Evolutionary conservation across 768 basidiomycete species (phyloP).

Genomic region (Rhodocollybia butyracea): DNA sequence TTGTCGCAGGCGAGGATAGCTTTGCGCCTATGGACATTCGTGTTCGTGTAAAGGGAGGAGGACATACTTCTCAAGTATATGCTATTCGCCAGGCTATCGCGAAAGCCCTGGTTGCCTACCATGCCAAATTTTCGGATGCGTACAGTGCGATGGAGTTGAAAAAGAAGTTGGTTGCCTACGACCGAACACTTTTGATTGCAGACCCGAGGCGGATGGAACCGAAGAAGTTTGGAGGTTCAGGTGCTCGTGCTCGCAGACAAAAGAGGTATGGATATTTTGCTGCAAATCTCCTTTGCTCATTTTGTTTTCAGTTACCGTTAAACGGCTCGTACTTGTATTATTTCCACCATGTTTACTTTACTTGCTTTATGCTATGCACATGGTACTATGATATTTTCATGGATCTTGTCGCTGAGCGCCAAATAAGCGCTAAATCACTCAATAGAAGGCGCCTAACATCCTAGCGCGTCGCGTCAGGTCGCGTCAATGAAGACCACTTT

Average conservation of each 20-base stretch:
- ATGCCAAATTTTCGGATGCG: constrained; percentile 98
- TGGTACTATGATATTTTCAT: constrained; percentile 10
- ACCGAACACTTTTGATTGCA: constrained; percentile 85
- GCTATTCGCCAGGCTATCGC: constrained; percentile 98
- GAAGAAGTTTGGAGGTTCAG: constrained; percentile 98
- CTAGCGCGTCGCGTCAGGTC: too few species aligned
- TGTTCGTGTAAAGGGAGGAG: constrained; percentile 97
- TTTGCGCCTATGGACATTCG: constrained; percentile 91
- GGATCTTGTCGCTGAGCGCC: background rate
- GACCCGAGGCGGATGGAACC: constrained; percentile 98
- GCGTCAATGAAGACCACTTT: too few species aligned
- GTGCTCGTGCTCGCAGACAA: constrained; percentile 97
- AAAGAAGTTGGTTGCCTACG: constrained; percentile 96
- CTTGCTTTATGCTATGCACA: constrained; percentile 6
- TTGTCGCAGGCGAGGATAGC: constrained; percentile 88
- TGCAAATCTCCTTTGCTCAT: constrained; percentile 9
- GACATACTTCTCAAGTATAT: constrained; percentile 98
- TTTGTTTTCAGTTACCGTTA: constrained; percentile 71
- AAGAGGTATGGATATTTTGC: constrained; percentile 64
- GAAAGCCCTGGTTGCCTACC: constrained; percentile 96
- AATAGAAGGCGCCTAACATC: too few species aligned
- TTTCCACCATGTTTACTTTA: constrained; percentile 4
- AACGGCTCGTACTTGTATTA: constrained; percentile 43
- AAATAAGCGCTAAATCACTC: background rate
- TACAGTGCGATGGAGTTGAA: constrained; percentile 96